Conservation (phyloP, 2,329 filamentous ascomycete species). For the Diaporthe longicolla region DNA sequence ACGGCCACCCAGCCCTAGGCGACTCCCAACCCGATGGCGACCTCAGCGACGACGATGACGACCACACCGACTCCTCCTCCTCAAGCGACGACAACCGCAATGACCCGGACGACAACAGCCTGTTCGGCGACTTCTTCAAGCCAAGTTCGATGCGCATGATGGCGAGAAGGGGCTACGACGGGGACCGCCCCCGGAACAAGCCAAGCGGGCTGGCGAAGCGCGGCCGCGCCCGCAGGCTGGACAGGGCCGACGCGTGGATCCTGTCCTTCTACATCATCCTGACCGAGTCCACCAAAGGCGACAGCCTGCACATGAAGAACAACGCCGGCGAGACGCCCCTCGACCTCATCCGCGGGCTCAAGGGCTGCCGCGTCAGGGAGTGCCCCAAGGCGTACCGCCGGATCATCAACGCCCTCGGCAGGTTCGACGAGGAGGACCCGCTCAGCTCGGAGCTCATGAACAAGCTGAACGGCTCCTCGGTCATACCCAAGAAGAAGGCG, state of each 20-base stretch:
- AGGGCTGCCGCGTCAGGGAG: too few relatives aligned
- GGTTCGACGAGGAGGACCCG: background rate
- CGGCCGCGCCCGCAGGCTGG: background rate
- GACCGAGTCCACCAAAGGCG: too few relatives aligned
- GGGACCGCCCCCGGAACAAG: too few relatives aligned
- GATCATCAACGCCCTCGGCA: background rate
- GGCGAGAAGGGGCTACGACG: background rate
- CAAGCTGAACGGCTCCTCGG: background rate
- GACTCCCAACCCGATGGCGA: too few relatives aligned
- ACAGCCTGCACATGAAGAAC: background rate
- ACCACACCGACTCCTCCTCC: background rate
- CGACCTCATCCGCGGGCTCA: background rate
- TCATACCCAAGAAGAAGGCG: background rate
- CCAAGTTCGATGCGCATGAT: background rate
- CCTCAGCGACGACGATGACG: background rate
- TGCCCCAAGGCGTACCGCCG: background rate
- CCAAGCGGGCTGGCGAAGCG: background rate
- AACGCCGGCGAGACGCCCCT: background rate
- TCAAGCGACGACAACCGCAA: too few relatives aligned
- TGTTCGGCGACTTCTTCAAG: too few relatives aligned
- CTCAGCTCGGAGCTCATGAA: background rate
- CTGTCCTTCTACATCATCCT: background rate
- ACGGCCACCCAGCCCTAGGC: too few relatives aligned
- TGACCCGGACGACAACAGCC: too few relatives aligned
- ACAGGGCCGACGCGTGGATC: background rate